Percentiles rank a stretch among this genome's conserved stretches.
Evolutionary conservation across 805 yeast species (phyloP).

Genomic region (Peterozyma toletana): DNA sequence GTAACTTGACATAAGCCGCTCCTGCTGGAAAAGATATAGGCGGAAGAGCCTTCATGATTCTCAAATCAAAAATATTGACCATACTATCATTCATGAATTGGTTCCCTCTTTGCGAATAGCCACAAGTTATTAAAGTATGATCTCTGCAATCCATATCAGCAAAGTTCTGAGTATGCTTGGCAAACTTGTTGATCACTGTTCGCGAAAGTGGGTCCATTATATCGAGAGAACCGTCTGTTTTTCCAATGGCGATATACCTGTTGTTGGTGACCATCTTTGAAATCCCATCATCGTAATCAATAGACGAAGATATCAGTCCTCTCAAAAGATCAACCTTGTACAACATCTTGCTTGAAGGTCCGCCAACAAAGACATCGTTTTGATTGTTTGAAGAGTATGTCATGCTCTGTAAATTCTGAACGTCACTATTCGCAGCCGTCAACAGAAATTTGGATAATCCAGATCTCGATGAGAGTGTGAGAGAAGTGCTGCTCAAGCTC

Average conservation of each 20-base stretch:
- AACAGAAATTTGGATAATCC: slow-evolving; percentile 39
- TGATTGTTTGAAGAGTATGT: slow-evolving; percentile 32
- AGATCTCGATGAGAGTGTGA: slow-evolving; percentile 48
- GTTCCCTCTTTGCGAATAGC: slow-evolving; percentile 62
- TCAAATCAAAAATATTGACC: slow-evolving; percentile 73
- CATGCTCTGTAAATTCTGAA: slow-evolving; percentile 30
- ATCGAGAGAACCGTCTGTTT: slow-evolving; percentile 53
- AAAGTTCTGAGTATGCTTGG: slow-evolving; percentile 53
- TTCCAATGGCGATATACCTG: slow-evolving; percentile 53
- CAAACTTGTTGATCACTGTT: slow-evolving; percentile 41
- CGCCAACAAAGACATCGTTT: slow-evolving; percentile 38
- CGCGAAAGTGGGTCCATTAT: slow-evolving; percentile 50
- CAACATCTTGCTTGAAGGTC: slow-evolving; percentile 25
- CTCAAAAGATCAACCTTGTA: slow-evolving; percentile 34
- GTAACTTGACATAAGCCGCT: slow-evolving; percentile 75
- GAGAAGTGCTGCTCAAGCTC: slow-evolving; percentile 42
- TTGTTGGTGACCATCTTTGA: slow-evolving; percentile 41
- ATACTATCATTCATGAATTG: slow-evolving; percentile 64
- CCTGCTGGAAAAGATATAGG: slow-evolving; percentile 90
- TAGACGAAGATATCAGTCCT: slow-evolving; percentile 25
- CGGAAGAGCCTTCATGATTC: slow-evolving; percentile 61
- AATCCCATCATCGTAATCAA: slow-evolving; percentile 36
- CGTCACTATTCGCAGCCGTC: slow-evolving; percentile 14
- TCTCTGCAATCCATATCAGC: slow-evolving; percentile 63
- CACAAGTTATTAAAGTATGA: slow-evolving; percentile 69